Conservation (phyloP, 1,139 yeast species). For the Meyerozyma smithsonii region DNA sequence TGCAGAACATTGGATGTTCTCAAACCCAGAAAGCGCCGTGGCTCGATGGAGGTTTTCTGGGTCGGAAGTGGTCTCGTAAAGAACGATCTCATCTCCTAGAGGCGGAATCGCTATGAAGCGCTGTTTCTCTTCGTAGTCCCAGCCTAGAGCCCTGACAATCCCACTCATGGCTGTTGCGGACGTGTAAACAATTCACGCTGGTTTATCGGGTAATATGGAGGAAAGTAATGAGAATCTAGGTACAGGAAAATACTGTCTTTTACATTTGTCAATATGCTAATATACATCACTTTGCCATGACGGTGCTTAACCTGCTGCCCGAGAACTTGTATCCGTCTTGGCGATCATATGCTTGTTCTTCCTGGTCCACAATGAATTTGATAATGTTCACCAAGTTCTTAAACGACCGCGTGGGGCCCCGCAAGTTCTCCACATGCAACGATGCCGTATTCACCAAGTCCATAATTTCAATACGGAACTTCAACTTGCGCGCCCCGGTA, state of each 20-base stretch:
- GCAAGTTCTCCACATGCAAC: conserved; percentile 50
- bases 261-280: not conserved
- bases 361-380: conserved; percentile 31
- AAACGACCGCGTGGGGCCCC: conserved; percentile 70
- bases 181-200: not conserved
- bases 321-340: conserved; percentile 13
- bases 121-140: conserved; percentile 4
- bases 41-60: conserved; percentile 42
- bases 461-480: conserved; percentile 42
- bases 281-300: not conserved
- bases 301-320: conserved; percentile 11
- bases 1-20: conserved; percentile 66
- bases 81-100: conserved; percentile 13
- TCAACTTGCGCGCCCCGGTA: conserved; percentile 45
- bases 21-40: conserved; percentile 59
- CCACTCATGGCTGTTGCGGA: not conserved
- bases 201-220: not conserved
- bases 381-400: conserved; percentile 50
- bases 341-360: conserved; percentile 24
- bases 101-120: conserved; percentile 11
- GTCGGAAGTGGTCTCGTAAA: conserved; percentile 12
- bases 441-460: conserved; percentile 41
- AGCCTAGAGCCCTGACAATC: not conserved
- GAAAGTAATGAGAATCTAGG: not conserved
- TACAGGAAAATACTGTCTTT: not conserved